These are phyloP conservation scores for Glycine tomentella DNA, from an alignment of 306 rosid genomes.

Conservation along the genomic window DNA sequence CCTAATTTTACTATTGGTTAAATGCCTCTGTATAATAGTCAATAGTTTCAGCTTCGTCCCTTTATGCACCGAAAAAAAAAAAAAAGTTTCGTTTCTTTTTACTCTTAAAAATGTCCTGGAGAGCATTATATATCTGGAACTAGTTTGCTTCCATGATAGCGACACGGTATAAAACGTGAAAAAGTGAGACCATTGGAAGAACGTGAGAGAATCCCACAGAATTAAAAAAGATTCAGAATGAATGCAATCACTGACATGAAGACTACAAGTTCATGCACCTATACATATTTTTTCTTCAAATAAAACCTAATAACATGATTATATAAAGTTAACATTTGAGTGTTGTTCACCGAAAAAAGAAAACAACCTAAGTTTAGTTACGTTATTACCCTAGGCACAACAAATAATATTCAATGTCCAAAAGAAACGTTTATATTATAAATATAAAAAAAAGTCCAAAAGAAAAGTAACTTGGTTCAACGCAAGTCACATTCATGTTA, in stretches of 20 bases:
- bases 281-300: neutral
- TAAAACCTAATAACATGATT: neutral
- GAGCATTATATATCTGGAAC: slow-evolving; percentile 26
- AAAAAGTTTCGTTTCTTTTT: slow-evolving; percentile 11
- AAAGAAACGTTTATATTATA: neutral
- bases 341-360: too few relatives aligned
- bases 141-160: slow-evolving; percentile 45
- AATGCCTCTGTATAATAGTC: neutral
- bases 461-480: slow-evolving; percentile 3
- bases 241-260: neutral
- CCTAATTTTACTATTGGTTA: slow-evolving; percentile 40
- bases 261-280: slow-evolving; percentile 31
- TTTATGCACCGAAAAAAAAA: neutral
- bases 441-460: slow-evolving; percentile 3
- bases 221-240: neutral
- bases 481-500: neutral
- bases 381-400: neutral
- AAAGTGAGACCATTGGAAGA: slow-evolving; percentile 34
- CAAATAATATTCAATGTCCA: neutral
- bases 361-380: neutral
- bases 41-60: neutral
- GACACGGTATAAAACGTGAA: slow-evolving; percentile 32
- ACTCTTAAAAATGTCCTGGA: slow-evolving; percentile 1
- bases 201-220: slow-evolving; percentile 38
- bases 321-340: neutral